Evolutionary conservation across 805 yeast genomes (phyloP), one percentile per base, ranked within the genome.

Genomic region (Metschnikowia bowlesiae): DNA sequence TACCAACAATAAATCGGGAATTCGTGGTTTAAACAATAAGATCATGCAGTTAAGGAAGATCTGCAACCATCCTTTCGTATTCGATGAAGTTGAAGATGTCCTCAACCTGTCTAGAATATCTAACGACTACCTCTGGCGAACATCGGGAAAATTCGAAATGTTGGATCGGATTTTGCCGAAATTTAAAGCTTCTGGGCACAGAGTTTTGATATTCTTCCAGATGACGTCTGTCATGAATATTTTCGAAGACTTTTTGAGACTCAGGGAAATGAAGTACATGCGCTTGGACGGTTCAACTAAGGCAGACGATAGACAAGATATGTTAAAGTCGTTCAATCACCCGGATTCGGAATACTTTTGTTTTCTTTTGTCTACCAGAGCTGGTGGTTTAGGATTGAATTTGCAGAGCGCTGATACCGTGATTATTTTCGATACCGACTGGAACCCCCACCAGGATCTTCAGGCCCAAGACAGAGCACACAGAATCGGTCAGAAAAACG

Each of bases 381-480:
- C 95, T 47, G 95, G 95, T 78, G 95, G 95, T 56, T 79, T 87
- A 60, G 95, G 95, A 63, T 76, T 87, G 62, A 87, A 87, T 67
- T 80, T 87, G 65, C 95, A 87, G 71, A 86, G 91, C 28, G 95
- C 95, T 3, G 95, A 87, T 64, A 87, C 95, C 0, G 95, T 87
- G 51, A 82, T 87, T 55, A 87, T 87, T 55, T 87, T 87, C 64
- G 95, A 87, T 66, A 85, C 92, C 13, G 95, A 87, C 71, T 87
- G 95, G 95, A 87, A 87, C 63, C 95, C 95, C 8, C 95, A 87
- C 70, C 95, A 87, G 68, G 95, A 87, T 81, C 79, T 87, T 62
- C 95, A 87, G 66, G 95, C 94, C 1, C 95, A 87, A 68, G 95
- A 87, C 68, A 78, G 95, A 74, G 95, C 95, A 1, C 95, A 87